phyloP scores from a whole-genome alignment of 176 grass and related monocot genomes.

The Neostapfia colusana region DNA sequence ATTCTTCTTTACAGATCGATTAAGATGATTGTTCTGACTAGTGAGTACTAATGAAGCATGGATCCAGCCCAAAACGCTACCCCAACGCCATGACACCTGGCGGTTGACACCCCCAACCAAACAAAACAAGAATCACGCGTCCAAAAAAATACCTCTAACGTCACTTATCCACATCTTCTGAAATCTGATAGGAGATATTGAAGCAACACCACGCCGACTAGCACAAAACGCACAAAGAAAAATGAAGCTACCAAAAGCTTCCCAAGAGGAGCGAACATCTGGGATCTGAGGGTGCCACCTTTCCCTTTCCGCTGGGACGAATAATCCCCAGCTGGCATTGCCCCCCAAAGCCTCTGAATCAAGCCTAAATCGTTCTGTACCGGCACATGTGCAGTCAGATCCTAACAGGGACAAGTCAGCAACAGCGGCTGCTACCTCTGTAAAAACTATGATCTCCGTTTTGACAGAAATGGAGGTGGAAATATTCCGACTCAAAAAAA shows the following conservation, averaged over 20 bases:
- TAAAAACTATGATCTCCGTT: no score
- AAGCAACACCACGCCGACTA: neutral
- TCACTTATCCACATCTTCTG: neutral
- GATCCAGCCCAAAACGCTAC: neutral
- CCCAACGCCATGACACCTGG: no score
- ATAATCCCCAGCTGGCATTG: conserved; percentile 1
- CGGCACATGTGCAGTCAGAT: neutral
- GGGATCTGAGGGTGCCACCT: neutral
- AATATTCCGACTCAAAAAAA: no score
- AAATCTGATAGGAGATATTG: neutral
- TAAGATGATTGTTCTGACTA: neutral
- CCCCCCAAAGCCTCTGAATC: neutral
- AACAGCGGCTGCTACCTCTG: no score
- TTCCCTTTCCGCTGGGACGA: neutral
- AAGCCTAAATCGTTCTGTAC: no score
- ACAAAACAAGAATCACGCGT: no score
- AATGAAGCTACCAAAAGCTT: neutral
- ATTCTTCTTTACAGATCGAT: conserved; percentile 2
- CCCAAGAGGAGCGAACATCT: neutral
- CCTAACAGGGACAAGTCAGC: conserved; percentile 3
- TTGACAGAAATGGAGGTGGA: no score
- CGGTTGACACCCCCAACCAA: no score
- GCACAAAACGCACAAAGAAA: neutral
- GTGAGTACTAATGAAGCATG: neutral
- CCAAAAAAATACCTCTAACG: neutral